These are phyloP conservation scores for Crithidia expoeki DNA, from an alignment of 208 protist species.

Conservation along the genomic window DNA sequence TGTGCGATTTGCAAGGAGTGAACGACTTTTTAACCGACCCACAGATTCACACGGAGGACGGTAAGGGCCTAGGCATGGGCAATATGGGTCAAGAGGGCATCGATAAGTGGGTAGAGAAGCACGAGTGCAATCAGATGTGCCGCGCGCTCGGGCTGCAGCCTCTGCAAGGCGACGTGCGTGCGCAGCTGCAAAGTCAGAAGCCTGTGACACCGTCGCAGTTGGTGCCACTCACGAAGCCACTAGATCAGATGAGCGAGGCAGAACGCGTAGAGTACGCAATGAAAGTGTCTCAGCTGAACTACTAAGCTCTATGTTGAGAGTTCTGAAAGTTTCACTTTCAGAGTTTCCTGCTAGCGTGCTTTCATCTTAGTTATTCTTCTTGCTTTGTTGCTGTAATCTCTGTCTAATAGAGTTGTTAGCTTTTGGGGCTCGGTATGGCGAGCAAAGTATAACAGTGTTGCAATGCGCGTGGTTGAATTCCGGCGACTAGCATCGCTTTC, in stretches of 20 bases:
- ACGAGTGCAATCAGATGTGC: constrained; percentile 79
- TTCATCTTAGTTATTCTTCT: not conserved
- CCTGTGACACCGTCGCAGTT: constrained; percentile 56
- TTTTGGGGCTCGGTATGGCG: too few species aligned
- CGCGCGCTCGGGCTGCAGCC: constrained; percentile 59
- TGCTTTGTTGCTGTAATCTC: not conserved
- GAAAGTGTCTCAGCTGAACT: constrained; percentile 55
- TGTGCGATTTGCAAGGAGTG: constrained; percentile 86
- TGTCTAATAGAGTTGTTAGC: not conserved
- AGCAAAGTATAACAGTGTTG: too few species aligned
- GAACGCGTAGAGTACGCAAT: constrained; percentile 76
- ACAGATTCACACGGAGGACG: constrained; percentile 84
- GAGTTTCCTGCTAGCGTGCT: too few species aligned
- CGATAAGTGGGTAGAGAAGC: constrained; percentile 75
- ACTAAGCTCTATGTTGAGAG: constrained; percentile 17
- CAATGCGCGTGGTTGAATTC: not conserved
- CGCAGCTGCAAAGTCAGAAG: constrained; percentile 51
- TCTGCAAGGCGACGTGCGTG: constrained; percentile 39
- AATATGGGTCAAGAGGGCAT: constrained; percentile 87
- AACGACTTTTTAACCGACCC: constrained; percentile 85
- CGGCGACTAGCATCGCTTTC: too few species aligned
- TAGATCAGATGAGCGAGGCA: constrained; percentile 76
- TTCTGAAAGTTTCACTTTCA: too few species aligned
- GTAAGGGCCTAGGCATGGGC: constrained; percentile 80
- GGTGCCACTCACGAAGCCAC: constrained; percentile 65